These are phyloP conservation scores for Peribolospora kevripleyi DNA, from an alignment of 768 basidiomycete genomes.

Conservation along the genomic window DNA sequence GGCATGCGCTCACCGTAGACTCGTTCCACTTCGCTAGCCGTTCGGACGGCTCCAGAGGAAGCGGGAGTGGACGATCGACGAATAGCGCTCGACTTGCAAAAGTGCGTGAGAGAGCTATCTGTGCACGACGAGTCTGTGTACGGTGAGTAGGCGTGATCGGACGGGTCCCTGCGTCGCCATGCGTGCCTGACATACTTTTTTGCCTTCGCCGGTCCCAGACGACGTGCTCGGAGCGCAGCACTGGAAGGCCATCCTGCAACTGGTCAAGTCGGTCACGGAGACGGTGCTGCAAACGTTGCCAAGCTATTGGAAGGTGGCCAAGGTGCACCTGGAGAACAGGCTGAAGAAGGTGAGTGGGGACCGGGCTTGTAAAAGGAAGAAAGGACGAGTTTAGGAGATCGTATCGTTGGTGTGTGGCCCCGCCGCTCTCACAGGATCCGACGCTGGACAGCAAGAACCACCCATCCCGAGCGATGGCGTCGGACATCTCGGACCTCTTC, in stretches of 20 bases:
- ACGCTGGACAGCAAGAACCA: no score
- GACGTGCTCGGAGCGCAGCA: constrained; percentile 45
- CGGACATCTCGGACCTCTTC: constrained; percentile 66
- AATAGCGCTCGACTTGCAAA: constrained; percentile 5
- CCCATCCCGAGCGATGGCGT: constrained; percentile 34
- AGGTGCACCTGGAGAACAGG: constrained; percentile 74
- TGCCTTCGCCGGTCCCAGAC: neutral
- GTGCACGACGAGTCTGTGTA: neutral
- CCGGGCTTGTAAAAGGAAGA: neutral
- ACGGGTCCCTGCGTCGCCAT: no score
- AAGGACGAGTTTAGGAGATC: no score
- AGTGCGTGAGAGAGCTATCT: constrained; percentile 4
- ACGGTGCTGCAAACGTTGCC: constrained; percentile 60
- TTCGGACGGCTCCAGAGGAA: no score
- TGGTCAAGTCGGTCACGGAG: constrained; percentile 75
- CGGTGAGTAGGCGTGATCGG: no score
- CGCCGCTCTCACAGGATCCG: no score
- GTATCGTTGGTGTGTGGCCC: no score
- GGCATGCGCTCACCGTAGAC: no score
- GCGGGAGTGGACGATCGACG: constrained; percentile 2
- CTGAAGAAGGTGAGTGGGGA: constrained; percentile 44
- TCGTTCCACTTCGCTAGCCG: no score
- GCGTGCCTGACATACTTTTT: no score
- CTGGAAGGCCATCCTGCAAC: constrained; percentile 53
- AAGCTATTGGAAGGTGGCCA: constrained; percentile 80